Conservation (phyloP, 345 rosid genomes). For the Syzygium aqueum region DNA sequence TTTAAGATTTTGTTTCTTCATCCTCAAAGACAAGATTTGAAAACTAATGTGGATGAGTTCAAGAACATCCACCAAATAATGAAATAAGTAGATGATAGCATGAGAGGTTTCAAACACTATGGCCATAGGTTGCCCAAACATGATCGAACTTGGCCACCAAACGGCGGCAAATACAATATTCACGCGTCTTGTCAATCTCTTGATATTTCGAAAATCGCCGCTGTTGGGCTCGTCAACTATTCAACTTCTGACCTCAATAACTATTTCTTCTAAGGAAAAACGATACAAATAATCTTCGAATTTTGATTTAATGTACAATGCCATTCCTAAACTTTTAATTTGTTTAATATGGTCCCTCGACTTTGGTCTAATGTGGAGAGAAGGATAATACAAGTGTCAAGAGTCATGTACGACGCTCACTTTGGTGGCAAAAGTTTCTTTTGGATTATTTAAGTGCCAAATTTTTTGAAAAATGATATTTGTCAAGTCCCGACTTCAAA, state of each 20-base stretch:
- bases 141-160: not conserved
- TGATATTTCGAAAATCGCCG: not conserved
- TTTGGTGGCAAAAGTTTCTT: too few species aligned
- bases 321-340: accelerated
- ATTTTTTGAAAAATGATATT: too few species aligned
- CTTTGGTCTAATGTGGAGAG: too few species aligned
- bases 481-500: too few species aligned
- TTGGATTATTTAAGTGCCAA: too few species aligned
- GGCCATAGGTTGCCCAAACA: too few species aligned
- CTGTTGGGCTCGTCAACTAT: accelerated
- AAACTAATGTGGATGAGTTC: not conserved
- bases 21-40: not conserved
- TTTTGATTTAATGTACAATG: accelerated
- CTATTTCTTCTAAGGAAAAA: not conserved
- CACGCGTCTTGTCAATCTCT: not conserved
- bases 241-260: not conserved
- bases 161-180: not conserved
- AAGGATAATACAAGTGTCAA: too few species aligned
- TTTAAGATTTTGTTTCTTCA: not conserved
- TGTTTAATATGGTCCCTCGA: too few species aligned
- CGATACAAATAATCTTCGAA: accelerated
- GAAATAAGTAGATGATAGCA: not conserved
- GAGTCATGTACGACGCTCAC: too few species aligned
- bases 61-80: not conserved
- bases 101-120: not conserved